Evolutionary conservation across 768 basidiomycete species (phyloP), one percentile per base, ranked within the genome.

Genomic region (Clitopilus hobsonii): DNA sequence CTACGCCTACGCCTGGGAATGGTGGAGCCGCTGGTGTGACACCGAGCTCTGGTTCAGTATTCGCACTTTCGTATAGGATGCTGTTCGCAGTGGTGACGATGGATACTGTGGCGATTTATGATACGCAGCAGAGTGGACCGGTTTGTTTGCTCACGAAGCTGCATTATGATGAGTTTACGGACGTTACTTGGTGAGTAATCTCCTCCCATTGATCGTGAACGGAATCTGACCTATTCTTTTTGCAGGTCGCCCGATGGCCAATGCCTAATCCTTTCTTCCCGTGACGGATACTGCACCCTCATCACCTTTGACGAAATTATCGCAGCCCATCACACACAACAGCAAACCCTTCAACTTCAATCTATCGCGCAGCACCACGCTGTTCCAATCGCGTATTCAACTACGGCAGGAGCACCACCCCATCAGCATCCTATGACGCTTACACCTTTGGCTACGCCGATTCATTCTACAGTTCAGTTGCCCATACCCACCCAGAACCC

Each of bases 141-240:
- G 80, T 98, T 51, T 94, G 93, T 63, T 74, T 98, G 62, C 81
- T 99, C 60, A 92, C 89, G 25, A 96, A 95, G 64, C 72, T 98
- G 58, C 97, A 99, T 71, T 98, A 97, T 67, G 94, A 96, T 58
- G 93, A 96, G 63, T 98, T 98, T 66, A 98, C 97, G 6, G 97
- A 99, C 72, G 78, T 97, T 71, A 84, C 88, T 38, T 99, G 97
- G 97, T 98, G 63, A 38, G 91, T 51, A 47, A 38, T 29, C 20
- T 28, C 29, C 51, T 29, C 32, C 14, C n/a, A n/a, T 38, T 28
- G 45, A 28, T 48, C 49, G 23, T 45, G 45, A 52, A 30, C 6
- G 23, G 45, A 10, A 52, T 55, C 52, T 59, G 22, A 54, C 52
- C 45, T 22, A 16, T 25, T 54, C 27, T 36, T 8, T 27, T 24